Evolutionary conservation across 495 filamentous ascomycete genomes (phyloP).

Genomic region (Tuber aestivum): DNA sequence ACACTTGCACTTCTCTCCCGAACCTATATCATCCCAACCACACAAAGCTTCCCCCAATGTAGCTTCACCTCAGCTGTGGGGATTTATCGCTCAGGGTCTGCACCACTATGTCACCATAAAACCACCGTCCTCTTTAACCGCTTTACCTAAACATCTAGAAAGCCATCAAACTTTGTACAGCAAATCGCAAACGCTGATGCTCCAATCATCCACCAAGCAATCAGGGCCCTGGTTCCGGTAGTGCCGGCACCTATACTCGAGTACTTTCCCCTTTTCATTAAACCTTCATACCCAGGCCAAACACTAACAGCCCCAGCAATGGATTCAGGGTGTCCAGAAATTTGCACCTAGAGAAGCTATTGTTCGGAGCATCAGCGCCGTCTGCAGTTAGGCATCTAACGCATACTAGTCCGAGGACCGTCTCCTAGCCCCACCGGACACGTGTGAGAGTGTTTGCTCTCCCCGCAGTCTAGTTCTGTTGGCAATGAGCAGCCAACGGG

Average conservation of each 20-base stretch:
- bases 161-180: not conserved
- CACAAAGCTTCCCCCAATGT: not conserved
- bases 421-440: not conserved
- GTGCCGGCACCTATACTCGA: not conserved
- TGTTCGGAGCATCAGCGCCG: not conserved
- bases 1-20: not conserved
- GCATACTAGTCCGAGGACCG: not conserved
- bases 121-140: not conserved
- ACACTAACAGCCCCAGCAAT: not conserved
- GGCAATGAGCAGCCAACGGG: not conserved
- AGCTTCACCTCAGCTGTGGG: not conserved
- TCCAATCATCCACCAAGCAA: not conserved
- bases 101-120: not conserved
- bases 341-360: not conserved
- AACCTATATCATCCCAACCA: not conserved
- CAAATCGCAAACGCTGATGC: not conserved
- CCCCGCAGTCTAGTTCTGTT: not conserved
- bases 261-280: not conserved
- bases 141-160: not conserved
- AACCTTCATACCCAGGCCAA: not conserved
- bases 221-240: not conserved
- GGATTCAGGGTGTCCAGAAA: not conserved
- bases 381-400: not conserved
- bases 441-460: not conserved
- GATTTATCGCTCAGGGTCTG: not conserved